phyloP scores from a whole-genome alignment of 2,329 filamentous ascomycete species.

The Aureobasidium sp. region DNA sequence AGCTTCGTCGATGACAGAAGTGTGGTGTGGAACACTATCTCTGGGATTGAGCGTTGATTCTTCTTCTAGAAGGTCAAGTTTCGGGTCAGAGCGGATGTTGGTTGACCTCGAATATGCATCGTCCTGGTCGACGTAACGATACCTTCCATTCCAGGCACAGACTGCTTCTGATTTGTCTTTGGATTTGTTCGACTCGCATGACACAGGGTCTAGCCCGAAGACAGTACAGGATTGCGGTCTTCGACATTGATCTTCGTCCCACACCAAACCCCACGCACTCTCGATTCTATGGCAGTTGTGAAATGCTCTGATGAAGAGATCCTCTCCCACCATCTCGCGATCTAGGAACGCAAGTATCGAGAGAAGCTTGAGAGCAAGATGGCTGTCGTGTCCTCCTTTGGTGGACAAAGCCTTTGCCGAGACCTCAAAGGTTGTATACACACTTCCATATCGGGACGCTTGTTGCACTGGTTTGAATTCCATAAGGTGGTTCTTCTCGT shows the following conservation, averaged over 20 bases:
- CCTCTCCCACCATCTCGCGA: background rate
- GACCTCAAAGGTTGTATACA: slow-evolving; percentile 34
- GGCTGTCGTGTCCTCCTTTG: slow-evolving; percentile 9
- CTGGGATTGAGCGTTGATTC: no score
- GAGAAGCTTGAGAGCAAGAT: background rate
- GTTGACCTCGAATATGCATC: no score
- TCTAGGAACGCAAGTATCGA: background rate
- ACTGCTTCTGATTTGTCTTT: no score
- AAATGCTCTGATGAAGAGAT: background rate
- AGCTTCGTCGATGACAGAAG: no score
- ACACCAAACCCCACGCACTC: no score
- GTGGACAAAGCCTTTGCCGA: slow-evolving; percentile 25
- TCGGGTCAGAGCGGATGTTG: no score
- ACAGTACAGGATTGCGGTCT: background rate
- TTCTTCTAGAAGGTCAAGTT: no score
- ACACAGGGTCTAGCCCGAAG: background rate
- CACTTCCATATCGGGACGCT: slow-evolving; percentile 29
- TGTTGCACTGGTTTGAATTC: slow-evolving; percentile 24
- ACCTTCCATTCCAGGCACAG: no score
- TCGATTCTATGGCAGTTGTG: background rate
- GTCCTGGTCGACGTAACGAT: no score
- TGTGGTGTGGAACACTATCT: no score
- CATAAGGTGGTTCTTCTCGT: slow-evolving; percentile 26
- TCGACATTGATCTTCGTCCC: background rate
- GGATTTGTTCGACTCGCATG: no score